These are phyloP conservation scores for Rutstroemia sp. DNA, from an alignment of 2,329 filamentous ascomycete genomes.

Conservation along the genomic window DNA sequence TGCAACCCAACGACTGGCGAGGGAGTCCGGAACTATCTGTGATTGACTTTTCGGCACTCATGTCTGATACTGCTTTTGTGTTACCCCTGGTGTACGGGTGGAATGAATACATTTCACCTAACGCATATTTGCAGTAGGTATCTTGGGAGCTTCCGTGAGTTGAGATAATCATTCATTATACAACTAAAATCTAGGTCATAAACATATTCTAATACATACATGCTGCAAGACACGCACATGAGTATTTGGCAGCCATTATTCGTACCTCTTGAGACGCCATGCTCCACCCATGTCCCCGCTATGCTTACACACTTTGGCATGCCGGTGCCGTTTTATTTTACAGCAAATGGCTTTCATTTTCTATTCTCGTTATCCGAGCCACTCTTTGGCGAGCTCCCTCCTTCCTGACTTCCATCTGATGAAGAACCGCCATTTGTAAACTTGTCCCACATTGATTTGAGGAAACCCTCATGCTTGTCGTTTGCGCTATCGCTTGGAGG, in stretches of 20 bases:
- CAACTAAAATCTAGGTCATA: background rate
- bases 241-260: background rate
- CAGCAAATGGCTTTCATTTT: background rate
- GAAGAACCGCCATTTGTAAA: conserved; percentile 55
- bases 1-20: background rate
- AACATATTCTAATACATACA: background rate
- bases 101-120: no score
- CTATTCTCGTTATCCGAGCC: conserved; percentile 8
- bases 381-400: conserved; percentile 3
- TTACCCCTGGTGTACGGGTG: no score
- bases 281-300: conserved; percentile 1
- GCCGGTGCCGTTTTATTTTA: conserved; percentile 1
- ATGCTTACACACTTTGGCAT: conserved; percentile 3
- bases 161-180: conserved; percentile 8
- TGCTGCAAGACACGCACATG: background rate
- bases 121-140: background rate
- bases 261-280: conserved; percentile 2
- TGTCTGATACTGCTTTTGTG: no score
- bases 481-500: conserved; percentile 25
- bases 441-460: conserved; percentile 90
- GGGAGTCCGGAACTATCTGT: background rate
- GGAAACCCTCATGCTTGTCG: conserved; percentile 79
- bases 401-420: conserved; percentile 7
- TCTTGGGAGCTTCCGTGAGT: background rate
- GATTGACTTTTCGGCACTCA: background rate